A percentile compares a stretch with the other conserved stretches of the same genome.
Evolutionary conservation across 352 stramenopile species (phyloP).

Genomic region (Globisporangium camurandrum): DNA sequence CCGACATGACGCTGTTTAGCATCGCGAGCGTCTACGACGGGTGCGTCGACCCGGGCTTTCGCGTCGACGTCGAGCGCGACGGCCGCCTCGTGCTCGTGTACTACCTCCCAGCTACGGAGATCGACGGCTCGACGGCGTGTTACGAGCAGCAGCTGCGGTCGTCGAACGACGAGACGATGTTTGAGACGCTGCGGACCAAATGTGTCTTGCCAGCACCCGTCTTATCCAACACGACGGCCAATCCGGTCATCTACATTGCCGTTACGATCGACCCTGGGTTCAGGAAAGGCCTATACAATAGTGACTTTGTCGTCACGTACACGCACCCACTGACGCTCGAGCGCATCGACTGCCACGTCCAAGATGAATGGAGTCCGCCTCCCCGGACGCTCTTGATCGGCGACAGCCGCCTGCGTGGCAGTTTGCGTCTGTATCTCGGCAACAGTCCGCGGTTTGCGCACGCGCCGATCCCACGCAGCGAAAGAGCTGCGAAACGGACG

Average conservation of each 20-base stretch:
- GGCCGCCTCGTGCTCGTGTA: conserved; percentile 55
- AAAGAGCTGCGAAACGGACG: conserved; percentile 4
- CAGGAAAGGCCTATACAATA: conserved; percentile 17
- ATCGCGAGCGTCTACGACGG: conserved; percentile 55
- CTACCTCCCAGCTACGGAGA: conserved; percentile 40
- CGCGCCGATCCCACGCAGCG: conserved; percentile 16
- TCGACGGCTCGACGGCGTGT: conserved; percentile 26
- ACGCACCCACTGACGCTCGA: conserved; percentile 35
- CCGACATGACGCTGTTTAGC: conserved; percentile 63
- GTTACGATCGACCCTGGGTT: conserved; percentile 41
- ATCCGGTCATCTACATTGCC: conserved; percentile 46
- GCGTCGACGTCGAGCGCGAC: conserved; percentile 49
- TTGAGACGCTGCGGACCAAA: conserved; percentile 8
- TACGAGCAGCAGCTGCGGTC: conserved; percentile 44
- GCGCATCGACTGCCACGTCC: conserved; percentile 28
- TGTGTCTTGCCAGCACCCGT: conserved; percentile 29
- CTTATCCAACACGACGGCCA: conserved; percentile 19
- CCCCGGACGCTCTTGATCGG: conserved; percentile 17
- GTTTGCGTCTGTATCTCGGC: conserved; percentile 48
- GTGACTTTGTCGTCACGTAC: conserved; percentile 54
- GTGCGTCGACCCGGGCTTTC: conserved; percentile 61
- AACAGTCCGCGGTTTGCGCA: conserved; percentile 60
- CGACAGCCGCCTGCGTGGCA: conserved; percentile 44
- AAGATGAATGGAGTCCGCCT: conserved; percentile 17
- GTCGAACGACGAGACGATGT: conserved; percentile 8